Base-by-base conservation (phyloP, 805 yeast species). In the Candida sanyiensis region DNA sequence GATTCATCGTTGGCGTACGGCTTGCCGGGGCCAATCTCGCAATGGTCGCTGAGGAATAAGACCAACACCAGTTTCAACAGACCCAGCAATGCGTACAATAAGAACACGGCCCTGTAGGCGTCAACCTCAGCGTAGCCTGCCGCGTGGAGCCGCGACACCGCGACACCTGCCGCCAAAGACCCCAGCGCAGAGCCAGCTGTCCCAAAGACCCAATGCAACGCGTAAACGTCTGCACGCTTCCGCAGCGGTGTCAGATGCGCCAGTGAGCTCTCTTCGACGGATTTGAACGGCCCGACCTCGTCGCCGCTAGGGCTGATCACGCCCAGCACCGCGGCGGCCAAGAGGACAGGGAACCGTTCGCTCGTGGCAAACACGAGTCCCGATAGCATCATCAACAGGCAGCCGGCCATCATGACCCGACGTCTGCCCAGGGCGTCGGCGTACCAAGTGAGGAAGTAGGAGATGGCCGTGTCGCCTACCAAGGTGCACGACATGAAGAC, bases 271-370 rank as follows among this genome's bases (percentile, higher is more conserved):
- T 86, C 95, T 57, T 87, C 96, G 21, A 87, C 77, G 0, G 93
- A 76, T 53, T 83, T 81, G 59, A 87, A 87, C 0, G 96, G 96
- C 0, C 96, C 96, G 0, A 89, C 85, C 53, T 87, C 96, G 52
- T 81, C 88, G 18, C 96, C 95, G 21, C 86, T 77, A 2, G 95
- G 93, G 2, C 95, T 83, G 7, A 87, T 83, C 13, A 87, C 95
- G 2, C 96, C 96, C 22, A 84, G 42, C 3, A 84, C 72, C 3
- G 95, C 93, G 7, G 93, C 93, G 2, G 68, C 18, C 16, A 87
- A 61, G 28, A 87, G 63, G 2, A 81, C 45, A 46, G 61, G 53
- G 56, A 67, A 85, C 47, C 73, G 73, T 24, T 73, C 66, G 43
- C 67, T 64, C 18, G 62, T 60, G n/a, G 80, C 73, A 56, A 87